Percentiles rank a stretch among this genome's conserved stretches.
phyloP scores from a whole-genome alignment of 2,329 filamentous ascomycete species.

The Fusarium newnesense region DNA sequence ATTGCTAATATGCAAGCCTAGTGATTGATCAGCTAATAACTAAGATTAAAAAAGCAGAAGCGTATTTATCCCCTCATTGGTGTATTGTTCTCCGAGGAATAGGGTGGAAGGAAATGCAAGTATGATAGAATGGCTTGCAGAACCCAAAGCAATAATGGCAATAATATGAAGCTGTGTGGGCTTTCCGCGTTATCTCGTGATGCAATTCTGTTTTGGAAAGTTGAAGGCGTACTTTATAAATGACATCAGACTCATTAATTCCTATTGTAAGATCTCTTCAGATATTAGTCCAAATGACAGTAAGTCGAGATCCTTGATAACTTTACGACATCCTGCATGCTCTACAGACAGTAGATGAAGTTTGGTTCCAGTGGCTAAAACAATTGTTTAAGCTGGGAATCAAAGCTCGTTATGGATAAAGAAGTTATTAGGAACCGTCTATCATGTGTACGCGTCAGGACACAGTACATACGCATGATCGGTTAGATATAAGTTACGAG shows the following conservation, averaged over 20 bases:
- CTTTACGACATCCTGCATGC: background rate
- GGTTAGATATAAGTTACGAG: constrained; percentile 6
- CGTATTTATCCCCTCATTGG: background rate
- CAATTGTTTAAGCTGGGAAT: constrained; percentile 1
- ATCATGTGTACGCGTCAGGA: background rate
- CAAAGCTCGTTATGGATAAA: constrained; percentile 8
- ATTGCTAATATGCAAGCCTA: background rate
- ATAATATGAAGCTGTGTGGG: background rate
- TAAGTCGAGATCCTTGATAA: background rate
- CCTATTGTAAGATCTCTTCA: background rate
- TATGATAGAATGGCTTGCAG: background rate
- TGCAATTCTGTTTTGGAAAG: background rate
- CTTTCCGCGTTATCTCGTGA: background rate
- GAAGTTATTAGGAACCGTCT: background rate
- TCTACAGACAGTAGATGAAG: background rate
- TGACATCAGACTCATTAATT: background rate
- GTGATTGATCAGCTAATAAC: background rate
- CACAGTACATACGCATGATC: background rate
- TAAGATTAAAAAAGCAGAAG: background rate
- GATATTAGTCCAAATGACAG: background rate
- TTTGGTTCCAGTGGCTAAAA: background rate
- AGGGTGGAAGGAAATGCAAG: background rate
- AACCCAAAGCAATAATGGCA: background rate
- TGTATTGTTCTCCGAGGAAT: background rate
- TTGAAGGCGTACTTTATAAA: background rate